These are phyloP conservation scores for Melocanna baccifera DNA, from an alignment of 176 grass and related monocot species.

Conservation along the genomic window DNA sequence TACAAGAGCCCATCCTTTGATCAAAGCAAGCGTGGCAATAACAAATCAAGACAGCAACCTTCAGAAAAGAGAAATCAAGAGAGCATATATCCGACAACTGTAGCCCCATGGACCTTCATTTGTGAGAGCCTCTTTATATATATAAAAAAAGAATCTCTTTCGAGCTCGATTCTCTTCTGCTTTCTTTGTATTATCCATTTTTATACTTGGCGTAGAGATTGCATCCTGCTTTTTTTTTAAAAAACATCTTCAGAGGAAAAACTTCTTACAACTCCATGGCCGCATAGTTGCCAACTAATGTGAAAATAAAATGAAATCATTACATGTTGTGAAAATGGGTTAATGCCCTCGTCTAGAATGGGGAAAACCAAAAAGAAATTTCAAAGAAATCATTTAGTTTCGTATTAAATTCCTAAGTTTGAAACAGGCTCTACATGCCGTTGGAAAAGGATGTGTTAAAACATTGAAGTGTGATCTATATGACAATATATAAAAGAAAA, in stretches of 20 bases:
- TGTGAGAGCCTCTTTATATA: background rate
- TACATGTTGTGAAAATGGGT: background rate
- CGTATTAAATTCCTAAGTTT: background rate
- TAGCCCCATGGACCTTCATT: background rate
- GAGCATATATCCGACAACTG: constrained; percentile 34
- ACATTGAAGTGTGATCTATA: background rate
- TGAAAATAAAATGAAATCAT: background rate
- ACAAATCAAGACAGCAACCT: background rate
- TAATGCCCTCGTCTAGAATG: background rate
- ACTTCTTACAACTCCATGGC: background rate
- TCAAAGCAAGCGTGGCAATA: background rate
- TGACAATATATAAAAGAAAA: background rate
- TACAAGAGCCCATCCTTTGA: background rate
- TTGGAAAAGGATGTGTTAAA: background rate
- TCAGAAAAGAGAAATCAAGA: background rate
- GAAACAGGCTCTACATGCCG: background rate
- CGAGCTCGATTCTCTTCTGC: background rate
- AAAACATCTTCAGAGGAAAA: background rate
- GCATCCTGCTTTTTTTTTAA: background rate
- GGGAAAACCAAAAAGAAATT: background rate
- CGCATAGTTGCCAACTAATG: background rate
- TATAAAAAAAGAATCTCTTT: background rate
- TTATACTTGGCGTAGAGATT: background rate
- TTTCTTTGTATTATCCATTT: background rate
- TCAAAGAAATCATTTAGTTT: background rate